phyloP scores from a whole-genome alignment of 495 filamentous ascomycete genomes.

The Penicillium longicatenatum region DNA sequence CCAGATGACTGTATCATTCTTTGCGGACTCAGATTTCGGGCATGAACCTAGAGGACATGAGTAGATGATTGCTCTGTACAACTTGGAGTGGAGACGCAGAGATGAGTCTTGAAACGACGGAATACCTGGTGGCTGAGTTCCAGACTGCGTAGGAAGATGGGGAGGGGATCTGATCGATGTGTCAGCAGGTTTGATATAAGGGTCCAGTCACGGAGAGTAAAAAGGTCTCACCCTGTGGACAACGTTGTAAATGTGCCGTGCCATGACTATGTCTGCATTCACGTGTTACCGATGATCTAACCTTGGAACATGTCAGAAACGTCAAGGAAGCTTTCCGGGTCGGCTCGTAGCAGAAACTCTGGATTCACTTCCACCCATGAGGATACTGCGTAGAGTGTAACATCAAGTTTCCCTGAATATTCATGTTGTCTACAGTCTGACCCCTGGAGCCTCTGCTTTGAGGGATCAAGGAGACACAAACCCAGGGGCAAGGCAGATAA shows the following conservation, averaged over 20 bases:
- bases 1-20: slow-evolving; percentile 25
- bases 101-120: background rate
- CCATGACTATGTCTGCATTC: slow-evolving; percentile 28
- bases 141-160: background rate
- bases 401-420: too few species aligned
- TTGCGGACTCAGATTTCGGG: slow-evolving; percentile 27
- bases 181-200: background rate
- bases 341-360: slow-evolving; percentile 7
- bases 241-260: background rate
- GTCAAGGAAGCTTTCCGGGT: background rate
- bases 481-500: background rate
- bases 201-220: slow-evolving; percentile 9
- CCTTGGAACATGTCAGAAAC: background rate
- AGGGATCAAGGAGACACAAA: background rate
- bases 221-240: background rate
- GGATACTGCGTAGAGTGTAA: slow-evolving; percentile 6
- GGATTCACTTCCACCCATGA: background rate
- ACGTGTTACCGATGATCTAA: slow-evolving; percentile 12
- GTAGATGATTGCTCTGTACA: slow-evolving; percentile 22
- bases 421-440: background rate
- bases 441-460: background rate
- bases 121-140: background rate
- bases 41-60: slow-evolving; percentile 12
- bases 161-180: background rate
- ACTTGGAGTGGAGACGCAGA: slow-evolving; percentile 10